Evolutionary conservation across 495 filamentous ascomycete genomes (phyloP), one percentile per base, ranked within the genome.

Genomic region (Penicillium pancosmium): DNA sequence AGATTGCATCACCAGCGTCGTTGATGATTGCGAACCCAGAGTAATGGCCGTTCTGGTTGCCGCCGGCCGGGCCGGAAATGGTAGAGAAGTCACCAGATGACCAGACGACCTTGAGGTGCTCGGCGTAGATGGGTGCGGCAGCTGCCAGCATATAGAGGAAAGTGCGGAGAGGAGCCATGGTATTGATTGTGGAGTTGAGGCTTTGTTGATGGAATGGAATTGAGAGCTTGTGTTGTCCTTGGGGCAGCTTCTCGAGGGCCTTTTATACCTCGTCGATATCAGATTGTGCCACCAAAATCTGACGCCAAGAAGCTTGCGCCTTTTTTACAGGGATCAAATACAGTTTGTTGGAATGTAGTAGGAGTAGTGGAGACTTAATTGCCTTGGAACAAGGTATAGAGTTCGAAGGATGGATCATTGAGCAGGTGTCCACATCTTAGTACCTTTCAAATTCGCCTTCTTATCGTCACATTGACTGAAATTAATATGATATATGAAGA

Each of bases 31-130:
- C 63, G 27, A 65, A 65, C 7, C 63, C 63, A 3, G 25, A 38
- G 36, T 53, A 62, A 18, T 59, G 55, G 19, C 55, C 63, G 33
- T 50, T 62, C 0, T 46, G 53, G 43, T 50, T 65, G 40, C 62
- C 62, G 6, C 62, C 63, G 23, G 55, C 34, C 7, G 59, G 63
- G 21, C 63, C 63, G 3, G 59, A 62, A 27, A 65, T 62, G 8
- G 55, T 48, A 1, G 63, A 65, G 15, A 65, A 65, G 55, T 54
- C 55, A 35, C 63, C 63, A 11, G 25, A 10, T 1, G 63, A 65
- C 46, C 51, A 62, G 52, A 65, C 52, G 49, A 62, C 63, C 48
- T 44, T 59, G 19, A 65, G 34, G 41, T 59, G 63, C 52, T 65
- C 62, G 7, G 58, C 62, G 40, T 55, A 58, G 12, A 60, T 50